Evolutionary conservation across 1,284 basidiomycete species (phyloP).

Genomic region (Calocybe gambosa): DNA sequence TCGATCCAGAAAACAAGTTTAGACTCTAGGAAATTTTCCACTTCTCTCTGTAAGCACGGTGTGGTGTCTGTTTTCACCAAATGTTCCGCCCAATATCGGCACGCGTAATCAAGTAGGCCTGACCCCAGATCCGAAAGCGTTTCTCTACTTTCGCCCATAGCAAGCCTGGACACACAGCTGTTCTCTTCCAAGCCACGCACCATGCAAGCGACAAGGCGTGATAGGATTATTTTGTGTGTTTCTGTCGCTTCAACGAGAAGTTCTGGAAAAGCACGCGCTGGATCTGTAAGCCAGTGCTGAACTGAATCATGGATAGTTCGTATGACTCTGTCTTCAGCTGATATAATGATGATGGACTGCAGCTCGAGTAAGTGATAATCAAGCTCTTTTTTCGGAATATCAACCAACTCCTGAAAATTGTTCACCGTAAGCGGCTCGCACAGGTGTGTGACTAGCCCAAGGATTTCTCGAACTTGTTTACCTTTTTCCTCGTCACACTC

Average conservation of each 20-base stretch:
- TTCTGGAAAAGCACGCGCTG: slow-evolving; percentile 3
- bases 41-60: slow-evolving; percentile 5
- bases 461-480: slow-evolving; percentile 4
- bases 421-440: slow-evolving; percentile 6
- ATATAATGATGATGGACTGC: slow-evolving; percentile 8
- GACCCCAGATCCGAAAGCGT: not conserved
- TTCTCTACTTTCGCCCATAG: not conserved
- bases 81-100: slow-evolving; percentile 13
- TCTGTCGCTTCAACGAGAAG: slow-evolving; percentile 9
- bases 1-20: slow-evolving; percentile 12
- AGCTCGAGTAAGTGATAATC: slow-evolving; percentile 4
- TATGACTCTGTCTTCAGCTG: slow-evolving; percentile 5
- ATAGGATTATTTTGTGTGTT: slow-evolving; percentile 9
- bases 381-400: slow-evolving; percentile 4
- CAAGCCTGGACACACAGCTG: slow-evolving; percentile 1
- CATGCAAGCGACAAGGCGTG: slow-evolving; percentile 11
- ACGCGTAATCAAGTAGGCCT: slow-evolving; percentile 11
- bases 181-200: slow-evolving; percentile 2
- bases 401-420: slow-evolving; percentile 5
- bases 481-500: slow-evolving; percentile 1
- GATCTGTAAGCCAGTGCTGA: slow-evolving; percentile 13
- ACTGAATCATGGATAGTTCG: slow-evolving; percentile 12
- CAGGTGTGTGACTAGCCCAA: slow-evolving; percentile 9
- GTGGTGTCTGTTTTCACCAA: slow-evolving; percentile 3
- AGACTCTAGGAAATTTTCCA: slow-evolving; percentile 10